Percentiles rank a stretch among this genome's conserved stretches.
phyloP scores from a whole-genome alignment of 2,329 filamentous ascomycete genomes.

The Ophiostoma pallidulum region DNA sequence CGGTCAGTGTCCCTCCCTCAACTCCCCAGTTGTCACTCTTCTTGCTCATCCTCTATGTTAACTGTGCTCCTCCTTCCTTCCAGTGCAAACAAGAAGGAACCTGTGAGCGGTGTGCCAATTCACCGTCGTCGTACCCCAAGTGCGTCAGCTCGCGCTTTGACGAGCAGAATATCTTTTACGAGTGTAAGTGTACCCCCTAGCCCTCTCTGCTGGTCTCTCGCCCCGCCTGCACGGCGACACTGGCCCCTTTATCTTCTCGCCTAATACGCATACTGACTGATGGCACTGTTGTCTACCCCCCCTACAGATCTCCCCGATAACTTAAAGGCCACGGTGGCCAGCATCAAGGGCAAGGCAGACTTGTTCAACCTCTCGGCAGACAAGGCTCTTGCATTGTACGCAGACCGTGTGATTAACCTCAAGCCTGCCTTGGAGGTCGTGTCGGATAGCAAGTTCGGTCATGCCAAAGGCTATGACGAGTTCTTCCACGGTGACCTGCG shows the following conservation, averaged over 20 bases:
- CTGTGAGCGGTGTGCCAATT: not conserved
- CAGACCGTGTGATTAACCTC: not conserved
- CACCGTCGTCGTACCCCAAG: not conserved
- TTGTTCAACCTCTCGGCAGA: not conserved
- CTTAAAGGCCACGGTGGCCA: not conserved
- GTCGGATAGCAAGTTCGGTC: not conserved
- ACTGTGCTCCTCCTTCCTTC: not conserved
- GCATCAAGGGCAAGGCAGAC: not conserved
- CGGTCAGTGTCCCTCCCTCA: too few species aligned
- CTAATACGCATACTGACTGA: too few species aligned
- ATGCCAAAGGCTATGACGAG: not conserved
- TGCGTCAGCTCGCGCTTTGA: conserved; percentile 1
- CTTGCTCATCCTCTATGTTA: too few species aligned
- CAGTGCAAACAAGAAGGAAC: not conserved
- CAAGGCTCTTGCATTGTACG: not conserved
- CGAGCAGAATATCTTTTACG: conserved; percentile 7
- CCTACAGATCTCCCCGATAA: not conserved
- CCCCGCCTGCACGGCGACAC: too few species aligned
- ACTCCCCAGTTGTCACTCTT: too few species aligned
- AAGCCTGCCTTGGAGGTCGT: not conserved
- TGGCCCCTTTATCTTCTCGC: not conserved
- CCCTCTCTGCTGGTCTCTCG: not conserved
- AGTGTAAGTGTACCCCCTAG: not conserved
- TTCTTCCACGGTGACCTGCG: not conserved
- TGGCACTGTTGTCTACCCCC: too few species aligned